Base-by-base conservation (phyloP, 345 rosid species). In the Nasturtium officinale region DNA sequence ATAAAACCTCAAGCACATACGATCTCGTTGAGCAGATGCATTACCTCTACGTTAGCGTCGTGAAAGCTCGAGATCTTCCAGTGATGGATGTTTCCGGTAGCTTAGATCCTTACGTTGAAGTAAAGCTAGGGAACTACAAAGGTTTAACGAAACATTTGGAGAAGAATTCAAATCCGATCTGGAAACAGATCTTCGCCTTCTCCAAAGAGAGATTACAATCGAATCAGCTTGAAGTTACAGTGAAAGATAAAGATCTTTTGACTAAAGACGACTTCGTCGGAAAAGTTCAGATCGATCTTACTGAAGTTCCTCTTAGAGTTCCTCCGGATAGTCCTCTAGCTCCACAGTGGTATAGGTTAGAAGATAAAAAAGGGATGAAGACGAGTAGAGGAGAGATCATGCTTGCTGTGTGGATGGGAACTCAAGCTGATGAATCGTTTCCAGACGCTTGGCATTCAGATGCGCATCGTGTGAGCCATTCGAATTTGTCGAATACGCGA, bases 401-500 rank as follows among this genome's bases (percentile, higher is more conserved):
- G 99, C 86, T 95, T 13, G 94, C 96, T 1, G 91, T 95, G 21
- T 95, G 99, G 99, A 82, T 95, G 81, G 98, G 99, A 56, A 95
- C 99, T 16, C 99, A 92, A 77, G 98, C 99, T 0, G 99, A 95
- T 26, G 99, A 95, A 73, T 84, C 98, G 7, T 95, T 95, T 73
- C 92, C 96, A 0, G 92, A 86, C 40, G 98, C 98, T 45, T 95
- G 99, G 98, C 98, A 95, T 64, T 95, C 99, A 7, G 99, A 95
- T 78, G 96, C 99, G 3, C 98, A 90, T 75, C 76, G 81, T 13
- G 65, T 95, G 6, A 85, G 85, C 77, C 97, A 90, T n/a, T 67
- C 74, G 12, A 90, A 90, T 65, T 69, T 95, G 0, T 77, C 93
- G 2, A 89, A 86, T 59, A 92, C 96, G 2, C 75, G 97, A 18